Evolutionary conservation across 179 eudicot species (phyloP), one percentile per base, ranked within the genome.

Genomic region (Gypsophila paniculata): DNA sequence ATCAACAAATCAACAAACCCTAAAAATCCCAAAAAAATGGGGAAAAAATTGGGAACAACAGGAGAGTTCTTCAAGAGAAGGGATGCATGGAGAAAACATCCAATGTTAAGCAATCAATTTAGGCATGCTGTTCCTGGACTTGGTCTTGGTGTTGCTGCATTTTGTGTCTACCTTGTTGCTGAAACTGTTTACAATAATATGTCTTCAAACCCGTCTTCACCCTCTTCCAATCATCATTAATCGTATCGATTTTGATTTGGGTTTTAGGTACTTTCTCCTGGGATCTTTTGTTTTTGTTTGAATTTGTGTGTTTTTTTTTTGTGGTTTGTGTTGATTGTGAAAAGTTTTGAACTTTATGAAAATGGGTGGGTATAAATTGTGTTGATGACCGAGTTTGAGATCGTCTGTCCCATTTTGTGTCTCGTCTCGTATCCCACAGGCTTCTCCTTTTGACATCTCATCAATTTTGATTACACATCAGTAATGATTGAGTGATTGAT

Each of bases 61-160:
- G 97, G 98, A 7, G 98, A 93, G 82, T 93, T 93, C 81, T 93
- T 93, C 86, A 85, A 84, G 86, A 86, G 98, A 73, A 88, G 98
- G 72, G 98, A 93, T 73, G 98, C 78, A 74, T 93, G 97, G 98
- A 86, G 98, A 80, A 86, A 85, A 84, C 97, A 93, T 65, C 97
- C 98, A 6, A 86, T 86, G 93, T 83, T 91, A 29, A 55, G 75
- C 42, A 91, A 88, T 61, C 98, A 93, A 80, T 74, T 92, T 75
- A 93, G 97, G 21, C 96, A 91, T 75, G 89, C 98, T 60, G 32
- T 83, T 22, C 98, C 98, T 21, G 97, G 98, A 6, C 83, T 93
- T 55, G 97, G 97, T 67, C 83, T 88, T 68, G 98, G 86, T 7
- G 74, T 89, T 55, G 88, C 80, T 61, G 98, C 98, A 74, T 93